Conservation (phyloP, 1,284 basidiomycete genomes). For the Trichosporon coremiiforme region DNA sequence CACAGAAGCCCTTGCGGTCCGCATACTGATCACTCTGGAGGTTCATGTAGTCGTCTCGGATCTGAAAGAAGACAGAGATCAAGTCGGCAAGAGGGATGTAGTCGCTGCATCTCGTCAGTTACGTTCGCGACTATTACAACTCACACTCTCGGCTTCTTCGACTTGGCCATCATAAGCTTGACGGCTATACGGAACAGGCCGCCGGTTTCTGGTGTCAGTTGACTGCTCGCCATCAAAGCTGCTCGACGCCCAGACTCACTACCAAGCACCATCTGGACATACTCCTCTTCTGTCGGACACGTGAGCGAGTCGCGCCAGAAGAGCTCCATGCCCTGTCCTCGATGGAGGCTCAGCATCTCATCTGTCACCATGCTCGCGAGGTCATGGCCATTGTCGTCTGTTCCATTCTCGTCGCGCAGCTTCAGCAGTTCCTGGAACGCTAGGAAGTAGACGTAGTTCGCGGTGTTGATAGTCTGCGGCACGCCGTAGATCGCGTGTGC, state of each 20-base stretch:
- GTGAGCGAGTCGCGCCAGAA: slow-evolving; percentile 89
- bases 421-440: slow-evolving; percentile 76
- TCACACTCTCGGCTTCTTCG: slow-evolving; percentile 65
- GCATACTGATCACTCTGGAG: slow-evolving; percentile 84
- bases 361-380: slow-evolving; percentile 66
- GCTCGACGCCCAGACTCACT: slow-evolving; percentile 62
- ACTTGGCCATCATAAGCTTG: slow-evolving; percentile 89
- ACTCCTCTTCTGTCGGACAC: slow-evolving; percentile 94
- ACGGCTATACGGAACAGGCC: slow-evolving; percentile 89
- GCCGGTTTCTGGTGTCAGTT: slow-evolving; percentile 75
- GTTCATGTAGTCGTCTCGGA: slow-evolving; percentile 97
- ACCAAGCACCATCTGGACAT: slow-evolving; percentile 93
- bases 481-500: slow-evolving; percentile 94
- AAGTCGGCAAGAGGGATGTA: slow-evolving; percentile 91
- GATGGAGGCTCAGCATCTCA: slow-evolving; percentile 86
- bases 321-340: slow-evolving; percentile 93
- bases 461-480: slow-evolving; percentile 95
- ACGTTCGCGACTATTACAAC: not conserved
- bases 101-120: slow-evolving; percentile 62
- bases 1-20: slow-evolving; percentile 89
- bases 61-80: slow-evolving; percentile 93
- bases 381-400: slow-evolving; percentile 42
- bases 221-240: too few relatives aligned
- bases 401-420: slow-evolving; percentile 57
- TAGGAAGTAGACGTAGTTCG: slow-evolving; percentile 95